Evolutionary conservation across 2,329 filamentous ascomycete genomes (phyloP).

Genomic region (Dothideomycetes sp.): DNA sequence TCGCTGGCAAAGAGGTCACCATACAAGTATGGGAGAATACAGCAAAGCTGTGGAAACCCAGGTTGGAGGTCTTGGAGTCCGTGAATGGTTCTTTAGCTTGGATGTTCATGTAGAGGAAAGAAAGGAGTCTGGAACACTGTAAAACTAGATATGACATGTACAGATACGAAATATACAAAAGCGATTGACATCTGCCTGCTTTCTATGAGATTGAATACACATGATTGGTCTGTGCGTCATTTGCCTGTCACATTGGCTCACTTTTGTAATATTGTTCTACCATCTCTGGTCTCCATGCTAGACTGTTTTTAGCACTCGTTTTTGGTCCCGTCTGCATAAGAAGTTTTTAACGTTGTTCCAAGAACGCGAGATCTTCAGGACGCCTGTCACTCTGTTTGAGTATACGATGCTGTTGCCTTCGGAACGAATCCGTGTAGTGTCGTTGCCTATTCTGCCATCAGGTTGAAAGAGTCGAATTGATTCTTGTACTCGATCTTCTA

Average conservation of each 20-base stretch:
- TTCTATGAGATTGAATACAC: no score
- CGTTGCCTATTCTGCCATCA: conserved; percentile 10
- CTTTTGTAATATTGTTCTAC: no score
- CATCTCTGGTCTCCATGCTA: no score
- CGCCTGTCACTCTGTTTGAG: no score
- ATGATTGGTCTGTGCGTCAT: no score
- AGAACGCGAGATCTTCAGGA: no score
- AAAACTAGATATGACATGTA: conserved; percentile 11
- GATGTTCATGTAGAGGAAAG: background rate
- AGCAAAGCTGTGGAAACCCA: conserved; percentile 28
- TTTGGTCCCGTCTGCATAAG: no score
- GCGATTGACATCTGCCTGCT: no score
- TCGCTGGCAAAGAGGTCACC: conserved; percentile 44
- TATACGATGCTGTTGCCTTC: background rate
- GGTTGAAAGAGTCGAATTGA: background rate
- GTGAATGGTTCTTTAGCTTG: conserved; percentile 1
- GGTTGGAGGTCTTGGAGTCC: conserved; percentile 22
- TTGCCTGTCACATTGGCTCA: no score
- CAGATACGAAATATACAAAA: no score
- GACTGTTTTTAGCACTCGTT: no score
- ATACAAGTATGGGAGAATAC: conserved; percentile 46
- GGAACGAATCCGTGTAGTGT: background rate
- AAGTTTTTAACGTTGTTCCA: no score
- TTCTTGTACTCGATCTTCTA: background rate
- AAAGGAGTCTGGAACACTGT: background rate